These are phyloP conservation scores for Globisporangium carolinianum DNA, from an alignment of 352 stramenopile species.

Conservation along the genomic window DNA sequence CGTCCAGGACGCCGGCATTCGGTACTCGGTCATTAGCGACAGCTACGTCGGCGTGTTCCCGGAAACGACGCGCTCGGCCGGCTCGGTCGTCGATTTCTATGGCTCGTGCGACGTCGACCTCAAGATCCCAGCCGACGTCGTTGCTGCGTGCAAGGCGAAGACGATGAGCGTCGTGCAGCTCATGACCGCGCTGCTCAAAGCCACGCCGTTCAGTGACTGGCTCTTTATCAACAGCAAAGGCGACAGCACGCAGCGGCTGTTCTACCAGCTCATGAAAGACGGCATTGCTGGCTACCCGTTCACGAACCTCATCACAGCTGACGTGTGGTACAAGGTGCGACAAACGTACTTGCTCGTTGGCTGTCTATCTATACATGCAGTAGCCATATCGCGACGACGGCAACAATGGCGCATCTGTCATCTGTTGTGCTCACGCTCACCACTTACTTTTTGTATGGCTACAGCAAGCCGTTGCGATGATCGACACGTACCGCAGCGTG, in stretches of 20 bases:
- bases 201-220: conserved; percentile 34
- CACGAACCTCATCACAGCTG: conserved; percentile 36
- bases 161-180: conserved; percentile 27
- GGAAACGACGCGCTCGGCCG: conserved; percentile 12
- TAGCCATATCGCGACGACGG: too few relatives aligned
- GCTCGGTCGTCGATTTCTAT: conserved; percentile 28
- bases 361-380: too few relatives aligned
- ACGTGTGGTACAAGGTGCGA: conserved; percentile 22
- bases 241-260: conserved; percentile 50
- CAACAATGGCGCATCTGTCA: too few relatives aligned
- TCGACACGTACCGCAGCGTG: conserved; percentile 29
- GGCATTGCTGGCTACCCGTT: conserved; percentile 54
- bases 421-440: too few relatives aligned
- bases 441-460: too few relatives aligned
- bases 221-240: conserved; percentile 55
- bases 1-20: conserved; percentile 31
- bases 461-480: conserved; percentile 25
- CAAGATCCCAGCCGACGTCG: conserved; percentile 9
- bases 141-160: conserved; percentile 16
- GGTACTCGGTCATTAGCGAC: conserved; percentile 31
- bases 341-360: too few relatives aligned
- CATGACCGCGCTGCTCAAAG: conserved; percentile 29
- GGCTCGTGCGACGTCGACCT: conserved; percentile 25
- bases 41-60: conserved; percentile 41
- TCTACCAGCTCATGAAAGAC: conserved; percentile 48